Conservation (phyloP, 2,329 filamentous ascomycete species). For the Teratosphaeria epicoccoides region DNA sequence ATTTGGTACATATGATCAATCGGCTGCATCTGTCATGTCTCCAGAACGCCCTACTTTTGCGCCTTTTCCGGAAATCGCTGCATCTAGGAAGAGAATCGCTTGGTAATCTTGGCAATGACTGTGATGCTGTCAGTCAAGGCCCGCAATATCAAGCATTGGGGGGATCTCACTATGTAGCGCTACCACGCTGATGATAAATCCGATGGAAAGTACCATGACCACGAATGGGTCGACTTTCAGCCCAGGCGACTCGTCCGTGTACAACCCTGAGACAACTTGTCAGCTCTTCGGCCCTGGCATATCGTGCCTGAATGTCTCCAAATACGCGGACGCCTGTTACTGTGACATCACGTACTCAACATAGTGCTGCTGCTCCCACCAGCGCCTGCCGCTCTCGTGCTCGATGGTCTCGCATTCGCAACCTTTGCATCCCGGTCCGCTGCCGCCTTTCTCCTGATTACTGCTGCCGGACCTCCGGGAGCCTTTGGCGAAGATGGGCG, state of each 20-base stretch:
- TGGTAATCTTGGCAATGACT: constrained; percentile 95
- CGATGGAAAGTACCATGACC: constrained; percentile 87
- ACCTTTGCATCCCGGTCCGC: constrained; percentile 96
- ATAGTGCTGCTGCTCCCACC: constrained; percentile 96
- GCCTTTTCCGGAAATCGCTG: background rate
- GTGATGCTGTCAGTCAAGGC: constrained; percentile 11
- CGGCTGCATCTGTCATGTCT: background rate
- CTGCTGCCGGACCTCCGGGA: constrained; percentile 87
- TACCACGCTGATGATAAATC: constrained; percentile 98
- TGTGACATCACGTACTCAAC: constrained; percentile 58
- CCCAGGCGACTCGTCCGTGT: constrained; percentile 96
- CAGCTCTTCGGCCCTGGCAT: constrained; percentile 4
- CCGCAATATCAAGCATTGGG: background rate
- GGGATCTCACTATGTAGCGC: constrained; percentile 76
- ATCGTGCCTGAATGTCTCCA: background rate
- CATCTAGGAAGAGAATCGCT: constrained; percentile 60
- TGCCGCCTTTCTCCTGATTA: constrained; percentile 87
- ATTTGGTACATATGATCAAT: background rate
- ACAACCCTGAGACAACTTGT: constrained; percentile 53
- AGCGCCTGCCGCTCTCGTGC: constrained; percentile 84
- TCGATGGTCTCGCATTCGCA: constrained; percentile 84
- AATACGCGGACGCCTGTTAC: background rate
- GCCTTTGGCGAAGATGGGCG: constrained; percentile 79
- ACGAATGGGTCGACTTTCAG: constrained; percentile 97
- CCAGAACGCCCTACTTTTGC: constrained; percentile 6